Evolutionary conservation across 768 basidiomycete genomes (phyloP).

Genomic region (Tylopilus cervinicoccineus): DNA sequence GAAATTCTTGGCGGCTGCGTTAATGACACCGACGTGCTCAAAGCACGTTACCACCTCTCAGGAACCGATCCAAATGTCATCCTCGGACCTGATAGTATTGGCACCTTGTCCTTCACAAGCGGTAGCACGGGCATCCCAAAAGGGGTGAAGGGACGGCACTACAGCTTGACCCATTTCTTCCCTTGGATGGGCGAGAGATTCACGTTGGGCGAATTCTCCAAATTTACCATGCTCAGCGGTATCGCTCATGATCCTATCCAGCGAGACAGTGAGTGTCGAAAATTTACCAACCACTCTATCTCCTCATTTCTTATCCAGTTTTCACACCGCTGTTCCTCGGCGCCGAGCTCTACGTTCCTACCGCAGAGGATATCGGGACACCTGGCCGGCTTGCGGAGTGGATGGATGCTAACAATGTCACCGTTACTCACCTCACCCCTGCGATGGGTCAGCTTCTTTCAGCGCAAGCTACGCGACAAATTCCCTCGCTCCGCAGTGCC

Average conservation of each 20-base stretch:
- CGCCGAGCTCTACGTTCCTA: constrained; percentile 92
- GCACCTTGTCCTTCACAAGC: constrained; percentile 93
- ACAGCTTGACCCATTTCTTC: constrained; percentile 97
- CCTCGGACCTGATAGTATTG: constrained; percentile 93
- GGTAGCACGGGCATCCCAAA: constrained; percentile 98
- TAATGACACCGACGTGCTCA: constrained; percentile 58
- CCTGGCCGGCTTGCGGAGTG: constrained; percentile 96
- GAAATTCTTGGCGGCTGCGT: constrained; percentile 59
- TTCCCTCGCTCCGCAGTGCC: constrained; percentile 82
- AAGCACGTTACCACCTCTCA: constrained; percentile 45
- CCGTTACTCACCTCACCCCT: constrained; percentile 96
- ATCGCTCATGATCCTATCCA: constrained; percentile 99
- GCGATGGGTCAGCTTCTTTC: constrained; percentile 99
- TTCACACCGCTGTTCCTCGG: constrained; percentile 99
- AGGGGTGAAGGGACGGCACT: constrained; percentile 94
- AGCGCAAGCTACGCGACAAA: constrained; percentile 76
- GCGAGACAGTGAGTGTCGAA: constrained; percentile 80
- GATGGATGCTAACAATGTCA: constrained; percentile 92
- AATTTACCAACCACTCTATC: not conserved
- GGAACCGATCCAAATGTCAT: constrained; percentile 74
- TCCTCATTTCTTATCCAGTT: constrained; percentile 47
- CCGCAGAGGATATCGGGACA: constrained; percentile 93
- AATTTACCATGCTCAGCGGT: constrained; percentile 97
- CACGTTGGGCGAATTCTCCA: constrained; percentile 64
- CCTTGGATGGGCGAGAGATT: constrained; percentile 98